Conservation (phyloP, 116 monocot genomes). For the Papilionanthe hybrid region DNA sequence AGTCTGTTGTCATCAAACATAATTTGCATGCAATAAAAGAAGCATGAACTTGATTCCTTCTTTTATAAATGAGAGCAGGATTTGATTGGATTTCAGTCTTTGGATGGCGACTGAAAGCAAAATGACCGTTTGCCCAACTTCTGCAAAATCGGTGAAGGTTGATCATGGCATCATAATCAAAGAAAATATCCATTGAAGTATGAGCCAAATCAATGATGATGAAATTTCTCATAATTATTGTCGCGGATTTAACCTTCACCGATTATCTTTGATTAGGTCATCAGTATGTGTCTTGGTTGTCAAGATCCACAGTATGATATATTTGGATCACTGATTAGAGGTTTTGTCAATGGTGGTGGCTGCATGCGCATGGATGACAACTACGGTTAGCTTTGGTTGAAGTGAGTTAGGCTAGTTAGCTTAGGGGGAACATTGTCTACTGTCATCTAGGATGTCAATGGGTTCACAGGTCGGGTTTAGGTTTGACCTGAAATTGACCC, state of each 20-base stretch:
- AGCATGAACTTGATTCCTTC: constrained; percentile 6
- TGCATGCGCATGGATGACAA: not conserved
- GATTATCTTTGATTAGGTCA: not conserved
- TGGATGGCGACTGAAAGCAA: constrained; percentile 1
- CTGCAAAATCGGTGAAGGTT: not conserved
- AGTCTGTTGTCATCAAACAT: not conserved
- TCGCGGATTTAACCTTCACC: not conserved
- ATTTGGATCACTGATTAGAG: not conserved
- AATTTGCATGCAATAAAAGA: not conserved
- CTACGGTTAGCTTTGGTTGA: not conserved
- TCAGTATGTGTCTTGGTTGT: not conserved
- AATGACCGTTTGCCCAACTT: not conserved
- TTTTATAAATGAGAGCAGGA: not conserved
- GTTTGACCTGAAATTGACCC: no score
- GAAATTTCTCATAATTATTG: not conserved
- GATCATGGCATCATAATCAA: not conserved
- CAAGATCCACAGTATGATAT: not conserved
- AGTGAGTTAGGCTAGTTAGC: not conserved
- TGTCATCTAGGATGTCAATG: no score
- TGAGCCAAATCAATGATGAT: not conserved
- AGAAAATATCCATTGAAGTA: constrained; percentile 1
- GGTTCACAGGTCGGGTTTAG: no score
- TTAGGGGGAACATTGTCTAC: no score
- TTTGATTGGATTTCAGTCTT: constrained; percentile 6
- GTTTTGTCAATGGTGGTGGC: not conserved